A percentile compares a stretch with the other conserved stretches of the same genome.
Evolutionary conservation across 2,329 filamentous ascomycete genomes (phyloP).

Genomic region (Myotisia sp.): DNA sequence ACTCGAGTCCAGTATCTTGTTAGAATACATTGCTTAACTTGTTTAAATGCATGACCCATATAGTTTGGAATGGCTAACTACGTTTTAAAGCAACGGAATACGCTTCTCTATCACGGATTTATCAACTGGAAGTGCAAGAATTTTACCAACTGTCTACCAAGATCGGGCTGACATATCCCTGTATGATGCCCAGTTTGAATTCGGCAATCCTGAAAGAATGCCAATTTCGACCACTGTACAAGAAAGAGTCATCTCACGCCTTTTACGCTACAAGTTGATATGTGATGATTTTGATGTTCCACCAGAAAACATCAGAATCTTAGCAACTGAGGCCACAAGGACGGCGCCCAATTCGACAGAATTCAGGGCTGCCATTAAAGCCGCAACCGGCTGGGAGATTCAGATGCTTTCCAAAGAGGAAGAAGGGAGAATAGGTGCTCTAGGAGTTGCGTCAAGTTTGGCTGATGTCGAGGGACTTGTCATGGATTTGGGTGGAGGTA

Average conservation of each 20-base stretch:
- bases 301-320: conserved; percentile 48
- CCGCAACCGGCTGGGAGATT: conserved; percentile 52
- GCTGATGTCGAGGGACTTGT: conserved; percentile 59
- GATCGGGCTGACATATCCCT: conserved; percentile 70
- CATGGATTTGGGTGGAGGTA: conserved; percentile 72
- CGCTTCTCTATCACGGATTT: conserved; percentile 80
- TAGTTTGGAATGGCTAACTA: neutral
- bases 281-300: conserved; percentile 58
- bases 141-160: conserved; percentile 63
- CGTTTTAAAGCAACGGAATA: conserved; percentile 60
- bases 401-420: conserved; percentile 61
- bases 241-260: conserved; percentile 46
- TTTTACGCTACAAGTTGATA: conserved; percentile 57
- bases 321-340: conserved; percentile 82
- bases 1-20: too few relatives aligned
- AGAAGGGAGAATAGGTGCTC: conserved; percentile 68
- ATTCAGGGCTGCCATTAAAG: conserved; percentile 52
- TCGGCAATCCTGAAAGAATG: conserved; percentile 25
- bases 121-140: conserved; percentile 53
- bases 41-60: too few relatives aligned
- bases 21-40: too few relatives aligned
- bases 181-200: conserved; percentile 58
- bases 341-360: conserved; percentile 58
- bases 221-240: conserved; percentile 50
- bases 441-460: conserved; percentile 68